A percentile compares a stretch with the other conserved stretches of the same genome.
Conservation (phyloP, 2,329 filamentous ascomycete species). For the Aspergillus fumigatus region DNA sequence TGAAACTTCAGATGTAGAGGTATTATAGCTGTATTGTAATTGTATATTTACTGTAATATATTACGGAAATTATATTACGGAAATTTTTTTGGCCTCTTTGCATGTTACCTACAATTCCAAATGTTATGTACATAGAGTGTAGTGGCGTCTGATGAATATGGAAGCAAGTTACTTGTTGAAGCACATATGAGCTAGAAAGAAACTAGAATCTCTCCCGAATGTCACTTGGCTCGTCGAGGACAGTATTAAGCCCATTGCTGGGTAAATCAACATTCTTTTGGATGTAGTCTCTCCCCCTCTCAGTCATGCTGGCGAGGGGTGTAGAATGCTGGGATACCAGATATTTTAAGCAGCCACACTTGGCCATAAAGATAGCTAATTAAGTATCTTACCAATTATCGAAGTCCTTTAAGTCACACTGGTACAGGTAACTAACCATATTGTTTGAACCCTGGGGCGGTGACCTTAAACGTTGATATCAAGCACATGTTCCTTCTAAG, state of each 20-base stretch:
- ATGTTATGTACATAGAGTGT: not conserved
- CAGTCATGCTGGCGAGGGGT: conserved; percentile 17
- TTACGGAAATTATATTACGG: not conserved
- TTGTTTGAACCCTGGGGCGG: not conserved
- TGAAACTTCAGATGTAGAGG: conserved; percentile 2
- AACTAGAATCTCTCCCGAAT: not conserved
- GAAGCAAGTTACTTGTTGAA: not conserved
- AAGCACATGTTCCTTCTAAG: not conserved
- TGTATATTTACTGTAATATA: not conserved
- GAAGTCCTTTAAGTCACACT: not conserved
- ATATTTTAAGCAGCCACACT: not conserved
- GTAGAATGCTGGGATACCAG: conserved; percentile 12
- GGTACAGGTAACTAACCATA: not conserved
- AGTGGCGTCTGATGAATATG: not conserved
- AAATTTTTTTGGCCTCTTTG: not conserved
- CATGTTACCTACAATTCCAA: not conserved
- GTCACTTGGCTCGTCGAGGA: not conserved
- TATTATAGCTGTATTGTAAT: not conserved
- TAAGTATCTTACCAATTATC: not conserved
- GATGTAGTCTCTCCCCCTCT: not conserved
- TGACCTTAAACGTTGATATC: not conserved
- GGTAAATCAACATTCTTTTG: conserved; percentile 1
- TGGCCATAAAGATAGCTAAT: not conserved
- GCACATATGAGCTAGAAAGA: not conserved
- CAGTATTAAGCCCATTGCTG: not conserved